These are phyloP conservation scores for Xerocomellus amylosporus DNA, from an alignment of 768 basidiomycete species.

Conservation along the genomic window DNA sequence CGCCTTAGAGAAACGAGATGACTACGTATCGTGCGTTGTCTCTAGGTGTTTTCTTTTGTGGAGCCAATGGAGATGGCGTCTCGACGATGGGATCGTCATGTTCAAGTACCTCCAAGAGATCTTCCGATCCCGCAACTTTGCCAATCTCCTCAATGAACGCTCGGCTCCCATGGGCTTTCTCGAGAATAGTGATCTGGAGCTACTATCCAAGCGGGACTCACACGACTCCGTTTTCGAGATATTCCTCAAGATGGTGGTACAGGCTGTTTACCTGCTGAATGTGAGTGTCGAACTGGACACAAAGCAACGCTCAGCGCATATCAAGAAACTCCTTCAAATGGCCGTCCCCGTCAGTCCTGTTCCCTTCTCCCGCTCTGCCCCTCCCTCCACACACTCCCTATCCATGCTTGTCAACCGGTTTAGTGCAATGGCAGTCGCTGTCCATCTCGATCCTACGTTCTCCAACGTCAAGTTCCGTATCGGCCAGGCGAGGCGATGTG, in stretches of 20 bases:
- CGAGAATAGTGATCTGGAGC: conserved; percentile 47
- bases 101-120: conserved; percentile 66
- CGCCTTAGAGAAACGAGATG: conserved; percentile 55
- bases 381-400: conserved; percentile 52
- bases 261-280: conserved; percentile 39
- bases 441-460: conserved; percentile 60
- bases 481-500: conserved; percentile 62
- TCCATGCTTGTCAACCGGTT: conserved; percentile 84
- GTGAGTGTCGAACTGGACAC: conserved; percentile 36
- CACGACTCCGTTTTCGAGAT: conserved; percentile 74
- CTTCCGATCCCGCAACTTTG: conserved; percentile 74
- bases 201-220: conserved; percentile 48
- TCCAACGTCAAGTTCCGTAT: conserved; percentile 51
- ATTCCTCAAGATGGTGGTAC: conserved; percentile 79
- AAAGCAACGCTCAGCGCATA: conserved; percentile 39
- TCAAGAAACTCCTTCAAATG: conserved; percentile 69
- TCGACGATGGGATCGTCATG: conserved; percentile 53
- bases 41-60: conserved; percentile 73
- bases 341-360: conserved; percentile 70
- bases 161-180: conserved; percentile 74
- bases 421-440: conserved; percentile 64
- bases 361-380: conserved; percentile 53
- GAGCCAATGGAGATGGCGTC: conserved; percentile 73
- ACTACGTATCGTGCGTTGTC: conserved; percentile 66
- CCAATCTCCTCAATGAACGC: conserved; percentile 60